phyloP scores from a whole-genome alignment of 2,329 filamentous ascomycete genomes.

The Pestalotiopsis sp. region DNA sequence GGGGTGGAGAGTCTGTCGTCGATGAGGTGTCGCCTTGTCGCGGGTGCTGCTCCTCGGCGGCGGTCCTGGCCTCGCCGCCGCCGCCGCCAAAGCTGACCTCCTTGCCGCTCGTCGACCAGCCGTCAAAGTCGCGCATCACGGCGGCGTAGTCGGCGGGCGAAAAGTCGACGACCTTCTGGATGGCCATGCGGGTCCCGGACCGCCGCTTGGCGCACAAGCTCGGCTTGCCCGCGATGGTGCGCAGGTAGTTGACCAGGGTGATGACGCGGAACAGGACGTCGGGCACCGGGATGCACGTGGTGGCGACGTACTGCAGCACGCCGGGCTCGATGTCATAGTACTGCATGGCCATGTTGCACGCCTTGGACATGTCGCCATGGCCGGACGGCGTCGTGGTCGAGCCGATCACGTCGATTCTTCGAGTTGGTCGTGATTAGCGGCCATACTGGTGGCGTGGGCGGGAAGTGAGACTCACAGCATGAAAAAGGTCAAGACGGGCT shows the following conservation, averaged over 20 bases:
- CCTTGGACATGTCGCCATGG: slow-evolving; percentile 13
- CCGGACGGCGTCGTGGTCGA: slow-evolving; percentile 13
- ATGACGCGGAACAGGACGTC: slow-evolving; percentile 15
- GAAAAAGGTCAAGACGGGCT: slow-evolving; percentile 14
- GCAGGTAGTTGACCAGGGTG: slow-evolving; percentile 15
- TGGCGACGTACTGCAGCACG: slow-evolving; percentile 10
- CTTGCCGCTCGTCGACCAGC: slow-evolving; percentile 13
- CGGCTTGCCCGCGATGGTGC: slow-evolving; percentile 1
- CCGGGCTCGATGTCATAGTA: slow-evolving; percentile 14
- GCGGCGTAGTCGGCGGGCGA: slow-evolving; percentile 11
- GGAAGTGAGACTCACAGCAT: slow-evolving; percentile 8
- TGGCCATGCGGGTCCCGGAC: slow-evolving; percentile 13
- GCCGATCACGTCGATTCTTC: slow-evolving; percentile 13
- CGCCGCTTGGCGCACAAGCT: background rate
- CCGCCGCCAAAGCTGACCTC: slow-evolving; percentile 9
- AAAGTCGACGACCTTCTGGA: slow-evolving; percentile 13
- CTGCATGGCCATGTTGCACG: slow-evolving; percentile 14
- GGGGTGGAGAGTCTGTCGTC: background rate
- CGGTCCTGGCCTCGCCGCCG: background rate
- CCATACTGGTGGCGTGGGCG: background rate
- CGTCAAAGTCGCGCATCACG: slow-evolving; percentile 12
- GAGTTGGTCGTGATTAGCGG: background rate
- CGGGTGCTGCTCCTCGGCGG: background rate
- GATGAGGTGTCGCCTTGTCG: background rate
- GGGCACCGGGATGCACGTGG: slow-evolving; percentile 13